Evolutionary conservation across 1,284 basidiomycete genomes (phyloP).

Genomic region (Ganoderma meredithae): DNA sequence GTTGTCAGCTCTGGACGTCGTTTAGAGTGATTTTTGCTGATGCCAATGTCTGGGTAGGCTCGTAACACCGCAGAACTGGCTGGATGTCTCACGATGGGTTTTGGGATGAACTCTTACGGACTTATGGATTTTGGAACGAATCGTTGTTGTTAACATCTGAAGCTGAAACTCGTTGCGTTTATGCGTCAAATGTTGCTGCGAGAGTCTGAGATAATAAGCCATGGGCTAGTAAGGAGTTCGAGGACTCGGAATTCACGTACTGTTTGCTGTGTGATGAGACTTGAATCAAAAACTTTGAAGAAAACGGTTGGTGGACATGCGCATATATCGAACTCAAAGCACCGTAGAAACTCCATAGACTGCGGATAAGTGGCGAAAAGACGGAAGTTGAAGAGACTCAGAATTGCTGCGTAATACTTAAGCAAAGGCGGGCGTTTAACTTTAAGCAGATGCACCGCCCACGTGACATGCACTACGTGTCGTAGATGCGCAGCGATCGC

Average conservation of each 20-base stretch:
- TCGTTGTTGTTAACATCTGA: not conserved
- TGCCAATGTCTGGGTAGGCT: not conserved
- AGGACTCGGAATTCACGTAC: too few species aligned
- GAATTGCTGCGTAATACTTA: not conserved
- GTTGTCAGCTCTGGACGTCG: not conserved
- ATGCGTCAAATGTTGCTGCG: too few species aligned
- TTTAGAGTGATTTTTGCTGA: not conserved
- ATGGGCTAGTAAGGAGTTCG: too few species aligned
- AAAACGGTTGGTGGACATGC: too few species aligned
- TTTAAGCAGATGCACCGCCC: not conserved
- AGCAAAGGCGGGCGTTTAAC: not conserved
- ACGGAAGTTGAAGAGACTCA: too few species aligned
- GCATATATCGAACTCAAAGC: too few species aligned
- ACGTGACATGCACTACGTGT: conserved; percentile 33
- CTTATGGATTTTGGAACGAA: not conserved
- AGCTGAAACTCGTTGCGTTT: not conserved
- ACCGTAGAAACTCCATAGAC: too few species aligned
- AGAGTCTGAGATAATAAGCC: too few species aligned
- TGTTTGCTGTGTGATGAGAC: too few species aligned
- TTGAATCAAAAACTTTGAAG: too few species aligned
- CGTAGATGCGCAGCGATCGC: conserved; percentile 28
- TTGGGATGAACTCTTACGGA: not conserved
- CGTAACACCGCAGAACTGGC: not conserved
- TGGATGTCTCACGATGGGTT: not conserved
- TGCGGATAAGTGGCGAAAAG: too few species aligned